Evolutionary conservation across 2,329 filamentous ascomycete genomes (phyloP).

Genomic region (Bipolaris bicolor): DNA sequence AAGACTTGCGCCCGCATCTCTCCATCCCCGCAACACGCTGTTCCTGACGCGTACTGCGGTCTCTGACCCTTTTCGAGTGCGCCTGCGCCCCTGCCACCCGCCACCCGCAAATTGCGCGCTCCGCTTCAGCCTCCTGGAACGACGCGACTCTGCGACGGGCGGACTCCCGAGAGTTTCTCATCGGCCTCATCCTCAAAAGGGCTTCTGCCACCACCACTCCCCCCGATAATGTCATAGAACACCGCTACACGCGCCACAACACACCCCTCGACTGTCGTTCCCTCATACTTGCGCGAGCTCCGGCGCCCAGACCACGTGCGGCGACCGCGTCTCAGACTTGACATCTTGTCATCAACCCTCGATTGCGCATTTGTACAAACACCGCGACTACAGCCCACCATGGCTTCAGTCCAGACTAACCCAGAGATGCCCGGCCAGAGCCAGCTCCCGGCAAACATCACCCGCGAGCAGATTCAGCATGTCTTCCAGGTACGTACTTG

Average conservation of each 20-base stretch:
- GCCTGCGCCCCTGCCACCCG: conserved; percentile 31
- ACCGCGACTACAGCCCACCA: conserved; percentile 48
- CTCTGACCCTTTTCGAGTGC: conserved; percentile 33
- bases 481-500: conserved; percentile 65
- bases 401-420: conserved; percentile 81
- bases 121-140: conserved; percentile 33
- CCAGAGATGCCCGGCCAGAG: conserved; percentile 70
- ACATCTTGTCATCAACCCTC: conserved; percentile 14
- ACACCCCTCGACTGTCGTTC: conserved; percentile 33
- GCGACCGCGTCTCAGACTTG: conserved; percentile 27
- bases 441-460: conserved; percentile 70
- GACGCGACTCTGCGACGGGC: conserved; percentile 42
- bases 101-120: conserved; percentile 38
- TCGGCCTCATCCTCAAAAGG: conserved; percentile 39
- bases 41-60: conserved; percentile 42
- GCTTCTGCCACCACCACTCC: conserved; percentile 35
- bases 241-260: conserved; percentile 31
- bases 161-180: conserved; percentile 38
- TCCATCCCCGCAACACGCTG: conserved; percentile 45
- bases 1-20: conserved; percentile 45
- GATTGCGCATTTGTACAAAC: conserved; percentile 25
- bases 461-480: conserved; percentile 78
- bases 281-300: conserved; percentile 30
- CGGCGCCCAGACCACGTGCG: conserved; percentile 22
- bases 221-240: conserved; percentile 47